Conservation (phyloP, 192 early-diverging fungal genomes). For the Piromyces finnis region DNA sequence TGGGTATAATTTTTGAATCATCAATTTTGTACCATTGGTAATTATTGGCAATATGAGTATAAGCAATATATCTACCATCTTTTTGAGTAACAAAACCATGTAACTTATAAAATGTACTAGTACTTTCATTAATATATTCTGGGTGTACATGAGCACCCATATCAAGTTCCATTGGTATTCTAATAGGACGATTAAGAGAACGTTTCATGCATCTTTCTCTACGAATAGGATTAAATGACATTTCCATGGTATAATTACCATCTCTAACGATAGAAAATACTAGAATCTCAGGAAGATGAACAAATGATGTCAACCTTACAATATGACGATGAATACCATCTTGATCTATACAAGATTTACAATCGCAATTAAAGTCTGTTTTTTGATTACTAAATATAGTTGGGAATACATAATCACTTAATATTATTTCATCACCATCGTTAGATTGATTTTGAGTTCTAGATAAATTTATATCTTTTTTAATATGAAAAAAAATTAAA, state of each 20-base stretch:
- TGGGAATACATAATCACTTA: background rate
- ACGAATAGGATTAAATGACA: background rate
- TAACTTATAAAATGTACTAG: background rate
- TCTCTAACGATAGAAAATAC: background rate
- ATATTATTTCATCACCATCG: background rate
- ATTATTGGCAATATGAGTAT: background rate
- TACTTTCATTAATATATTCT: background rate
- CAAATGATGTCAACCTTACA: background rate
- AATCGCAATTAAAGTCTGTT: background rate
- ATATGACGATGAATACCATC: background rate
- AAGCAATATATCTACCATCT: background rate
- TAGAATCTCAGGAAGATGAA: background rate
- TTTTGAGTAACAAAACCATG: background rate
- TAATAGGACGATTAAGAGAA: background rate
- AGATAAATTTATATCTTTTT: too few relatives aligned
- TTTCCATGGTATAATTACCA: background rate
- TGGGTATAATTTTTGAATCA: background rate
- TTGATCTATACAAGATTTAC: background rate
- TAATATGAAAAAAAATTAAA: too few relatives aligned
- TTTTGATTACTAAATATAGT: background rate
- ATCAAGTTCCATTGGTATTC: background rate
- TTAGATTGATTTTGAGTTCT: too few relatives aligned
- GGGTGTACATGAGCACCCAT: background rate
- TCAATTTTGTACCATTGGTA: background rate
- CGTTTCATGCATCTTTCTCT: background rate